Base-by-base conservation (phyloP, 2,329 filamentous ascomycete genomes). In the Cladosporium sp. region DNA sequence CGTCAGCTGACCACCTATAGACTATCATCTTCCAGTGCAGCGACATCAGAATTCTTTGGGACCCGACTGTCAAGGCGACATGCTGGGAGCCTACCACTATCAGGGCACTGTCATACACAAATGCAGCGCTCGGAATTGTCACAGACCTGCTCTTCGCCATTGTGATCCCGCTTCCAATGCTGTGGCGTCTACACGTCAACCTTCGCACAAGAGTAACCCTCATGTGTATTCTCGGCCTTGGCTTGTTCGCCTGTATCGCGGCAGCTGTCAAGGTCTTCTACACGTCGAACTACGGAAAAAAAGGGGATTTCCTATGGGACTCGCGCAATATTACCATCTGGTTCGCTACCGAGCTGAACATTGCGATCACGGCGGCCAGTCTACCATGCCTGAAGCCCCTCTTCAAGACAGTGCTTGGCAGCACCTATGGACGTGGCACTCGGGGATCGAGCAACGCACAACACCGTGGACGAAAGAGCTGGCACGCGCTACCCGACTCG, bases 141-240 rank as follows among this genome's bases (percentile, higher is more conserved):
- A 80, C 79, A 12, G 79, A 81, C 61, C 71, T 79, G 15, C 71
- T 80, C 5, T 78, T 83, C 59, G 80, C 81, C 0, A 69, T 77
- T 0, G 65, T 82, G 1, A 47, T 49, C 12, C 81, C 81, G 0
- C 74, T 82, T 15, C 79, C 80, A 0, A 76, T 83, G 51, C 77
- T 83, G 44, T 75, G 79, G 73, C 76, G 75, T 21, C 74, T 83
- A 1, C 78, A 81, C 63, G 74, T 83, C 68, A 81, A 80, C 68
- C 66, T 71, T 2, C 77, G 80, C 49, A 79, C 80, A 1, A 81
- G 80, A 64, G 66, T 81, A 14, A 78, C 80, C 0, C 71, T 78
- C 41, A 73, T 75, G n/a, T 63, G 72, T 12, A 74, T 80, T 26
- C 72, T 81, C 12, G 75, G 76, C 28, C 70, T 81, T 3, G 79